Evolutionary conservation across 768 basidiomycete genomes (phyloP), one percentile per base, ranked within the genome.

Genomic region (Boletus bicolor): DNA sequence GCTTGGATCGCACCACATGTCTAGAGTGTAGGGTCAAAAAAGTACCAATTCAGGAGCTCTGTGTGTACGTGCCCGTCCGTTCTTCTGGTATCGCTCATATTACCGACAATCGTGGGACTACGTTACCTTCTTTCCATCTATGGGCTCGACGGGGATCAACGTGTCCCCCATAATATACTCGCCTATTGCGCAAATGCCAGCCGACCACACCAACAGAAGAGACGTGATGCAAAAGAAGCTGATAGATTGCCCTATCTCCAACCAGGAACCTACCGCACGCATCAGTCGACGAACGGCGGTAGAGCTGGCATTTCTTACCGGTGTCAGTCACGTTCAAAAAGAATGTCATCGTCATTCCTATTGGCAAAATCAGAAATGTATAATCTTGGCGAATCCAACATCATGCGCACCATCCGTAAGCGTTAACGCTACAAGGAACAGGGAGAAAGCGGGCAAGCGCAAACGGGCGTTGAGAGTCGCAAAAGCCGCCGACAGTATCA

Each of bases 171-270:
- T 84, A 43, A 93, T 70, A 63, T 80, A 76, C 68, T 91, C 90
- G 38, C 91, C 91, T 5, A 79, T 73, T 0, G 82, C 82, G 57
- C 87, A 87, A 21, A 93, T 82, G 1, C 83, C 89, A 28, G 86
- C 88, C 1, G 87, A 86, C 83, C 89, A 93, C 5, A 91, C 76
- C 39, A 90, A 76, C 52, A 94, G 74, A 37, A 93, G 72, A 1
- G 89, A 91, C 1, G 89, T 83, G 57, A 93, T 90, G 61, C 86
- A 87, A 72, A 92, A 94, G 73, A 93, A 92, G 48, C 82, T 91
- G 68, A 94, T 92, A 0, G 89, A 86, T 65, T 91, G 88, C 7
- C 92, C 91, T 50, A 93, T 94, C 65, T 94, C 89, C 54, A 93
- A 74, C 92, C 92, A 94, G 4, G 88, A 91, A 0, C 92, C 88